Conservation (phyloP, 805 yeast genomes). For the Kockiozyma suomiensis region DNA sequence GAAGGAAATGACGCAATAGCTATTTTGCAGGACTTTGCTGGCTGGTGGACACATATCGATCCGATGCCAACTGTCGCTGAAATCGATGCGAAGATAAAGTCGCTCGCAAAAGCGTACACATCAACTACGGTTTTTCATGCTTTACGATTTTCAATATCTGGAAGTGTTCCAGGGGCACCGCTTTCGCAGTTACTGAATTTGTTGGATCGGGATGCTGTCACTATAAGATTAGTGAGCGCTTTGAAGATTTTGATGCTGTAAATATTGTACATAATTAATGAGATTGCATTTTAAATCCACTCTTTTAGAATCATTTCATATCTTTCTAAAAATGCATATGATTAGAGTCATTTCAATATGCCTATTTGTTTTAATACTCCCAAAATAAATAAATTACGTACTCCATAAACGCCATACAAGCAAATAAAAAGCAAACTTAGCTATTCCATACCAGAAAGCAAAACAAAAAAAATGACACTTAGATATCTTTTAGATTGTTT, state of each 20-base stretch:
- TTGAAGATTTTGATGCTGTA: slow-evolving; percentile 16
- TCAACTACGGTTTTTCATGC: slow-evolving; percentile 21
- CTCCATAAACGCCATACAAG: background rate
- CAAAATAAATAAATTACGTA: background rate
- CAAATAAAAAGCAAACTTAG: background rate
- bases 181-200: slow-evolving; percentile 19
- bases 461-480: too few species aligned
- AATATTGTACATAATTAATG: slow-evolving; percentile 11
- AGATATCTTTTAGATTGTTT: too few species aligned
- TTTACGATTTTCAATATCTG: slow-evolving; percentile 31
- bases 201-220: slow-evolving; percentile 22
- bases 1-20: slow-evolving; percentile 11
- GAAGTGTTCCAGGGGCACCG: slow-evolving; percentile 31
- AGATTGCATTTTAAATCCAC: too few species aligned
- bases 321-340: too few species aligned
- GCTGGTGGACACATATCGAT: slow-evolving; percentile 10
- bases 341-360: too few species aligned
- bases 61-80: background rate
- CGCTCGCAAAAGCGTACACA: background rate
- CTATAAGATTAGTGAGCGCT: slow-evolving; percentile 5
- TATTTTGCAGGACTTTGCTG: slow-evolving; percentile 10
- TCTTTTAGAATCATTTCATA: too few species aligned
- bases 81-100: slow-evolving; percentile 5
- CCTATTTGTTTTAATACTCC: too few species aligned
- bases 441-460: background rate